These are phyloP conservation scores for Verticillium longisporum DNA, from an alignment of 2,329 filamentous ascomycete genomes.

Conservation along the genomic window DNA sequence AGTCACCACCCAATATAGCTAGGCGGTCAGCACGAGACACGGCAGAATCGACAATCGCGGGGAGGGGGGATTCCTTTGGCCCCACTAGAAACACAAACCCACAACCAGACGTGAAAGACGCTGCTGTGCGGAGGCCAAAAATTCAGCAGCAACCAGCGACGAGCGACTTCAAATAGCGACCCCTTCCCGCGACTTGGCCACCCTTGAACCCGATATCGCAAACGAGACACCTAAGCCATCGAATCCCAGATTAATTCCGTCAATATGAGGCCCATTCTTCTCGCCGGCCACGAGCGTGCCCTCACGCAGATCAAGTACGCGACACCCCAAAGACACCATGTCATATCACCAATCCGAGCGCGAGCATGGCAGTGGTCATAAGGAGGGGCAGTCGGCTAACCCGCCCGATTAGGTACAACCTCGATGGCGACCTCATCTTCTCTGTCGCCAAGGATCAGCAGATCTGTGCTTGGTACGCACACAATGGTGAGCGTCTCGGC, in stretches of 20 bases:
- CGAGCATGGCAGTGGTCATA: neutral
- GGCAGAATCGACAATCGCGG: conserved; percentile 1
- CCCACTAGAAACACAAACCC: conserved; percentile 32
- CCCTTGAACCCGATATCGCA: conserved; percentile 1
- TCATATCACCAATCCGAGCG: neutral
- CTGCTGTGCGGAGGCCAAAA: conserved; percentile 8
- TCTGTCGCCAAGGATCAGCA: conserved; percentile 94
- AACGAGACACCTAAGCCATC: conserved; percentile 7
- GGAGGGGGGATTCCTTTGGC: conserved; percentile 13
- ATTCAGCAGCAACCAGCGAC: conserved; percentile 12
- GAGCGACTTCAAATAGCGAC: conserved; percentile 11
- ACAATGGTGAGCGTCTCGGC: conserved; percentile 95
- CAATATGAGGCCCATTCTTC: conserved; percentile 93
- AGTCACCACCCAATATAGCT: neutral
- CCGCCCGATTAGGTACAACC: conserved; percentile 60
- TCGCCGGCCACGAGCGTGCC: conserved; percentile 94
- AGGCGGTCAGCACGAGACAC: neutral
- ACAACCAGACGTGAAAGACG: conserved; percentile 19
- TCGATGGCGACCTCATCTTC: conserved; percentile 95
- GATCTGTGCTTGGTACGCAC: conserved; percentile 93
- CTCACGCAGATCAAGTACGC: conserved; percentile 85
- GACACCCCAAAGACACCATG: neutral
- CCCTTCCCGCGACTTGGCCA: neutral
- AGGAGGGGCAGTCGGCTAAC: conserved; percentile 5
- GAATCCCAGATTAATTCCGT: conserved; percentile 12